Evolutionary conservation across 306 rosid species (phyloP).

Genomic region (Biancaea sappan): DNA sequence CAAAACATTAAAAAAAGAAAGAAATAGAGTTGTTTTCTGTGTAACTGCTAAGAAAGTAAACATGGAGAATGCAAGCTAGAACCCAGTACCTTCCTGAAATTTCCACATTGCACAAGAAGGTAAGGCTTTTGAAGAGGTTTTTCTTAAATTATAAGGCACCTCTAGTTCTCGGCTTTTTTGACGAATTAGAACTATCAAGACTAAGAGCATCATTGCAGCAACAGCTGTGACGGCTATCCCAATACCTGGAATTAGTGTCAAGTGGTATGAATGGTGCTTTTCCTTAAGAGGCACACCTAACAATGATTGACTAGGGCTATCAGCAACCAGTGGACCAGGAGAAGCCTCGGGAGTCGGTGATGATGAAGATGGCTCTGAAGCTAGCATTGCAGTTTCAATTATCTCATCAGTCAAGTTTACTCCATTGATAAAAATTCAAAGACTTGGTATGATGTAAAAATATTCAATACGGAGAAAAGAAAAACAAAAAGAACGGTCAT

Average conservation of each 20-base stretch:
- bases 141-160: conserved; percentile 53
- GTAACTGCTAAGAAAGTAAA: conserved; percentile 28
- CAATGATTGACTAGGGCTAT: conserved; percentile 63
- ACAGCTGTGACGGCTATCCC: conserved; percentile 77
- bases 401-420: conserved; percentile 23
- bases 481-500: not conserved
- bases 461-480: not conserved
- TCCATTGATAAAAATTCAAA: conserved; percentile 4
- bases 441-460: conserved; percentile 4
- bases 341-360: conserved; percentile 62
- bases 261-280: conserved; percentile 67
- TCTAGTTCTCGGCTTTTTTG: conserved; percentile 77
- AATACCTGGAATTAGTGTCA: conserved; percentile 72
- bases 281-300: conserved; percentile 48
- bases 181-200: conserved; percentile 82
- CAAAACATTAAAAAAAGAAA: conserved; percentile 20
- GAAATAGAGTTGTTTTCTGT: conserved; percentile 16
- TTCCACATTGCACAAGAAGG: conserved; percentile 59
- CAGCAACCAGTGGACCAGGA: conserved; percentile 75
- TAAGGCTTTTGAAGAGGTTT: conserved; percentile 57
- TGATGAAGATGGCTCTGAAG: conserved; percentile 67
- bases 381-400: conserved; percentile 43
- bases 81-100: conserved; percentile 77
- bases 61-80: not conserved
- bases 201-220: conserved; percentile 67